Conservation (phyloP, 2,329 filamentous ascomycete genomes). For the Clonostachys rosea region DNA sequence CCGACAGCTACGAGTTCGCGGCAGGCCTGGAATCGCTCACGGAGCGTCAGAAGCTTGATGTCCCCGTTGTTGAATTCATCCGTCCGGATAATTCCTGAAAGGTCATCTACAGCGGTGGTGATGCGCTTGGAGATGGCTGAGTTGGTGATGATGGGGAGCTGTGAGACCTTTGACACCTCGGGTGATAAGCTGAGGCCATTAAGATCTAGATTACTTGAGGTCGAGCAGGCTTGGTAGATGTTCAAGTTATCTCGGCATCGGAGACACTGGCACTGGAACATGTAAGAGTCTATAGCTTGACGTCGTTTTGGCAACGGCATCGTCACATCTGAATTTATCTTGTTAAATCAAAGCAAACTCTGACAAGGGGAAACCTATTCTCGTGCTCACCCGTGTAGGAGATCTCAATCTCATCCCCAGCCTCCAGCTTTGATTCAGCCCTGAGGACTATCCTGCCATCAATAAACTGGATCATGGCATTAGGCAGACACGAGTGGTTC, state of each 20-base stretch:
- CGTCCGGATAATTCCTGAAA: background rate
- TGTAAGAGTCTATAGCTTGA: constrained; percentile 39
- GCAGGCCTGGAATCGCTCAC: constrained; percentile 14
- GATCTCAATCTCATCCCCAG: constrained; percentile 54
- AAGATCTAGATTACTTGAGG: constrained; percentile 31
- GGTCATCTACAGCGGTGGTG: background rate
- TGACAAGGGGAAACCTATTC: background rate
- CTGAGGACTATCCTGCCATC: constrained; percentile 45
- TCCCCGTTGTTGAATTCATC: background rate
- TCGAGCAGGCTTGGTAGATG: constrained; percentile 45
- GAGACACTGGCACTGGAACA: constrained; percentile 45
- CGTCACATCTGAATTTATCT: constrained; percentile 35
- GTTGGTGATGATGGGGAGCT: background rate
- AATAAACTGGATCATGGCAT: constrained; percentile 51
- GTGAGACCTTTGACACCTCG: constrained; percentile 21
- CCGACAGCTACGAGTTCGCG: constrained; percentile 13
- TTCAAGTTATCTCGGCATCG: constrained; percentile 47
- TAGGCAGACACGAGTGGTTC: constrained; percentile 60
- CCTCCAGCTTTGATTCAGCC: constrained; percentile 40
- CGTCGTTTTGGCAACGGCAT: constrained; percentile 35
- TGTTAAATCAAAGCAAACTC: background rate
- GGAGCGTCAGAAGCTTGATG: background rate
- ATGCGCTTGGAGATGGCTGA: background rate
- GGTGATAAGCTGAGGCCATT: constrained; percentile 40
- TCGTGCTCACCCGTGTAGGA: constrained; percentile 51